Evolutionary conservation across 1,284 basidiomycete species (phyloP).

Genomic region (Austroboletus niveus): DNA sequence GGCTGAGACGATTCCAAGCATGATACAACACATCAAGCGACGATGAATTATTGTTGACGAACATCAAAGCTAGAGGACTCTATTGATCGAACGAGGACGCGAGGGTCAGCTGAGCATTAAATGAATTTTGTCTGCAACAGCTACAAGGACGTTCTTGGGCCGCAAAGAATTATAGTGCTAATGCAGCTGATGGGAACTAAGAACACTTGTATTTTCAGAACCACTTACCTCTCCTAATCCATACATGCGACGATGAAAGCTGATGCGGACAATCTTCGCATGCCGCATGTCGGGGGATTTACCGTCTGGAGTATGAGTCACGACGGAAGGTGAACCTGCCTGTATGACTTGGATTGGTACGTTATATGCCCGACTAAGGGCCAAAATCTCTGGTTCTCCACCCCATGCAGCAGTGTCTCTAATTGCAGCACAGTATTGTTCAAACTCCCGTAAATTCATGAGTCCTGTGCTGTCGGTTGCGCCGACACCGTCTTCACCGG

Average conservation of each 20-base stretch:
- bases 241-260: slow-evolving; percentile 90
- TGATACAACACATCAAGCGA: background rate
- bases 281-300: slow-evolving; percentile 37
- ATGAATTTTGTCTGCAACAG: slow-evolving; percentile 43
- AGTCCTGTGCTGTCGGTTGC: slow-evolving; percentile 62
- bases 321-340: slow-evolving; percentile 75
- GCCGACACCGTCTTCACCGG: slow-evolving; percentile 75
- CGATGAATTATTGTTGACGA: background rate
- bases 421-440: slow-evolving; percentile 78
- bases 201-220: background rate
- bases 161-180: slow-evolving; percentile 89
- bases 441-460: slow-evolving; percentile 71
- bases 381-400: slow-evolving; percentile 95
- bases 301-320: slow-evolving; percentile 68
- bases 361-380: slow-evolving; percentile 80
- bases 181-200: slow-evolving; percentile 4
- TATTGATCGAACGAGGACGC: background rate
- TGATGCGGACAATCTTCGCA: slow-evolving; percentile 66
- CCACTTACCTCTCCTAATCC: slow-evolving; percentile 85
- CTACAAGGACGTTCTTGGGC: slow-evolving; percentile 46
- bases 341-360: slow-evolving; percentile 94
- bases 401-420: slow-evolving; percentile 91
- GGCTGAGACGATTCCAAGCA: background rate
- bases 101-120: slow-evolving; percentile 34
- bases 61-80: background rate